A percentile compares a stretch with the other conserved stretches of the same genome.
Evolutionary conservation across 2,329 filamentous ascomycete genomes (phyloP).

Genomic region (Dothideomycetes sp.): DNA sequence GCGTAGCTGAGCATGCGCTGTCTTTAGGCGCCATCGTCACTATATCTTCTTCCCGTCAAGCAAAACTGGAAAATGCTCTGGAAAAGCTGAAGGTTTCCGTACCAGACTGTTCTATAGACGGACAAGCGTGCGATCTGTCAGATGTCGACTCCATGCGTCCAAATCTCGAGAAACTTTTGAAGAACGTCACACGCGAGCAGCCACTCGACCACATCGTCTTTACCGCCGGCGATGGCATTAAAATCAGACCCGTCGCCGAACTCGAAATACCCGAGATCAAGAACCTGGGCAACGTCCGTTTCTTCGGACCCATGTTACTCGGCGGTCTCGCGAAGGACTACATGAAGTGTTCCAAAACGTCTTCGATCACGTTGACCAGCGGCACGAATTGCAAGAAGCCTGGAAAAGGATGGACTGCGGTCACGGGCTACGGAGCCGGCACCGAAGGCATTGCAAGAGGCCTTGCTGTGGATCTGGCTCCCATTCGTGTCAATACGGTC

Average conservation of each 20-base stretch:
- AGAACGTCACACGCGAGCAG: constrained; percentile 21
- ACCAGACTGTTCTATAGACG: constrained; percentile 14
- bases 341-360: constrained; percentile 29
- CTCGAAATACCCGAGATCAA: constrained; percentile 21
- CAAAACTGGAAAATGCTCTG: not conserved
- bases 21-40: constrained; percentile 1
- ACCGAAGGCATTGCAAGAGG: constrained; percentile 41
- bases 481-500: constrained; percentile 52
- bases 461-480: constrained; percentile 51
- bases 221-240: constrained; percentile 38
- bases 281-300: constrained; percentile 31
- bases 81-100: not conserved
- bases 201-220: constrained; percentile 45
- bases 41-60: constrained; percentile 3
- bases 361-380: constrained; percentile 45
- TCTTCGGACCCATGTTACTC: constrained; percentile 39
- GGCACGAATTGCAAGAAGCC: constrained; percentile 42
- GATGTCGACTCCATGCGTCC: constrained; percentile 32
- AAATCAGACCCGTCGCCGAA: constrained; percentile 12
- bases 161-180: constrained; percentile 36
- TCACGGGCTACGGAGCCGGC: constrained; percentile 37
- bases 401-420: constrained; percentile 37
- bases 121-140: constrained; percentile 37
- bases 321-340: constrained; percentile 38
- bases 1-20: constrained; percentile 5